Conservation (phyloP, 345 rosid species). For the Salix viminalis region DNA sequence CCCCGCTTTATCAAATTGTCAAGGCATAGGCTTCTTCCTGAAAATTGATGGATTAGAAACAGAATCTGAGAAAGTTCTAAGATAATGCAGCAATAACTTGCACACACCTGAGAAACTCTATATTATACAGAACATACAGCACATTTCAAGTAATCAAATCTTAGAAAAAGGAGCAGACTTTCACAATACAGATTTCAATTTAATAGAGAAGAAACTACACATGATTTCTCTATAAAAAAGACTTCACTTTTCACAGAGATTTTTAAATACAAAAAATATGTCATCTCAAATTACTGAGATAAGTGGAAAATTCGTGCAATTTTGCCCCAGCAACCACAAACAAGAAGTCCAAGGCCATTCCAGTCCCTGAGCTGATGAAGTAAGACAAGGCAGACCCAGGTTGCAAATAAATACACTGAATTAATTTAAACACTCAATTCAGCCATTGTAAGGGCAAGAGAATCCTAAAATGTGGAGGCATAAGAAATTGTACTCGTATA, state of each 20-base stretch:
- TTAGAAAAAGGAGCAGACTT: neutral
- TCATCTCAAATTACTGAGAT: neutral
- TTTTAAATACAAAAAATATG: too few relatives aligned
- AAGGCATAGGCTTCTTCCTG: slow-evolving; percentile 26
- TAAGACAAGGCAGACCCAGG: slow-evolving; percentile 6
- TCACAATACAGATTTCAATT: neutral
- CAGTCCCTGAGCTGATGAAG: neutral
- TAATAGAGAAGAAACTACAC: neutral
- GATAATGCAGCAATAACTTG: neutral
- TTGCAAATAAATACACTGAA: neutral
- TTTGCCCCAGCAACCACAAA: neutral
- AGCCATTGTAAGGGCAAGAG: neutral
- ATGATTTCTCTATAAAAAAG: neutral
- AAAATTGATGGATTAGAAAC: slow-evolving; percentile 6
- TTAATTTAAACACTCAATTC: neutral
- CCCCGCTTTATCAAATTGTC: slow-evolving; percentile 1
- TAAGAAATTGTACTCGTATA: neutral
- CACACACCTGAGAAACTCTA: neutral
- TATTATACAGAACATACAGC: neutral
- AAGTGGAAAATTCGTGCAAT: neutral
- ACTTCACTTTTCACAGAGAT: too few relatives aligned
- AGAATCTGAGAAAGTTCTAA: neutral
- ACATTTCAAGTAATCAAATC: neutral
- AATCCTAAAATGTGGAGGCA: neutral
- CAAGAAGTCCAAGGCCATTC: neutral